These are phyloP conservation scores for Cercospora citrullina DNA, from an alignment of 2,329 filamentous ascomycete species.

Conservation along the genomic window DNA sequence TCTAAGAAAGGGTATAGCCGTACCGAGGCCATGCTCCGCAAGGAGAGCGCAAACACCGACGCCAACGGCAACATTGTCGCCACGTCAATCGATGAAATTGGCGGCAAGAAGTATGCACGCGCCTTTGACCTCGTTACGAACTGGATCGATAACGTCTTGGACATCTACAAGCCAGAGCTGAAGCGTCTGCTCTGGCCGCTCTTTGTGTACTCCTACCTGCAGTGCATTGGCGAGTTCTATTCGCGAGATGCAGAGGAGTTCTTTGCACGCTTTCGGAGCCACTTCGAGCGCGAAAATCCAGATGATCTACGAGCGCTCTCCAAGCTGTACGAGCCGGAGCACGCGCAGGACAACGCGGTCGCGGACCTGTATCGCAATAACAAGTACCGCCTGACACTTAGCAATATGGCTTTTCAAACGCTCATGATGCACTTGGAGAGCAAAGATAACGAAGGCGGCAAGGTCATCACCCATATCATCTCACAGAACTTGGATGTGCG, in stretches of 20 bases:
- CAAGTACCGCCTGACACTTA: conserved; percentile 89
- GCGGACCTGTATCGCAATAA: conserved; percentile 79
- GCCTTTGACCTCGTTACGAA: conserved; percentile 57
- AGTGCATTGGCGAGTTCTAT: conserved; percentile 72
- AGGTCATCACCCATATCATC: conserved; percentile 73
- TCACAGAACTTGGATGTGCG: conserved; percentile 60
- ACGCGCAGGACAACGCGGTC: conserved; percentile 73
- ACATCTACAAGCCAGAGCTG: conserved; percentile 94
- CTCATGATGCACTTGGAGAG: conserved; percentile 86
- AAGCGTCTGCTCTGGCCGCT: conserved; percentile 86
- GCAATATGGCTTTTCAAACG: conserved; percentile 76
- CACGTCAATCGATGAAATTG: conserved; percentile 62
- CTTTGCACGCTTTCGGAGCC: conserved; percentile 65
- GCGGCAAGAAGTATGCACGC: conserved; percentile 74
- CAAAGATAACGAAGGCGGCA: conserved; percentile 78
- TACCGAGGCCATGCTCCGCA: conserved; percentile 88
- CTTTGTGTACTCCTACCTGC: conserved; percentile 89
- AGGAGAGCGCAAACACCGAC: conserved; percentile 83
- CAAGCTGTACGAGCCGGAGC: conserved; percentile 71
- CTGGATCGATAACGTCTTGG: conserved; percentile 89
- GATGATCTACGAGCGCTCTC: conserved; percentile 79
- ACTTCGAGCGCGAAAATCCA: conserved; percentile 74
- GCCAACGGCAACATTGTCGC: conserved; percentile 76
- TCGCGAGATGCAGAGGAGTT: conserved; percentile 71
- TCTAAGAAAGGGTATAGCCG: conserved; percentile 91